Conservation (phyloP, 148 eudicot genomes). For the Fagopyrum esculentum region DNA sequence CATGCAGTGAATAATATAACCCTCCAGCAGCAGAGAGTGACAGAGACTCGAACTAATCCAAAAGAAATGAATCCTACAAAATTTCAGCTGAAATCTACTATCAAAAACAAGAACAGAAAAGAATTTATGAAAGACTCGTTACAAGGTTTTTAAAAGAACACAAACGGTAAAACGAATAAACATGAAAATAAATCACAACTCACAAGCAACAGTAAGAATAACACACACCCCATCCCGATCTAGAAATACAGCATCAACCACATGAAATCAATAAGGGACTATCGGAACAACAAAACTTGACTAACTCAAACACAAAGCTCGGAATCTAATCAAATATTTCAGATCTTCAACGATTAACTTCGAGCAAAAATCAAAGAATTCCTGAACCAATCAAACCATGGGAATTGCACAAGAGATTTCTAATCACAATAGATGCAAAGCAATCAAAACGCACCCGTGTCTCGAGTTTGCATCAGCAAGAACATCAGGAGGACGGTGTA, state of each 20-base stretch:
- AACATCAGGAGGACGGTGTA: conserved; percentile 12
- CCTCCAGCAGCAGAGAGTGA: conserved; percentile 4
- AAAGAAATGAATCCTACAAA: background rate
- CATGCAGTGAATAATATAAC: background rate
- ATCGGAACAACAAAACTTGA: background rate
- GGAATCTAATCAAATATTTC: conserved; percentile 1
- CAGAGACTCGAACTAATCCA: background rate
- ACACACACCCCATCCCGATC: conserved; percentile 4
- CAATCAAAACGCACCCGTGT: conserved; percentile 20
- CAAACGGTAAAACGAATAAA: background rate
- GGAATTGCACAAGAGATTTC: background rate
- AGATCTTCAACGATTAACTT: conserved; percentile 23
- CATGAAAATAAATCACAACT: background rate
- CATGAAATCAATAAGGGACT: background rate
- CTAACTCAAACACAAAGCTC: background rate
- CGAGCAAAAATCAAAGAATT: background rate
- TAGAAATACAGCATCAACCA: background rate
- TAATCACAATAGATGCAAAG: conserved; percentile 7
- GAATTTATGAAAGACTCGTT: background rate
- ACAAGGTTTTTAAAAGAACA: background rate
- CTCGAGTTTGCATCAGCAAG: conserved; percentile 15
- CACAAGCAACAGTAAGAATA: background rate
- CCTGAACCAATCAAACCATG: background rate
- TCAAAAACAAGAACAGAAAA: background rate
- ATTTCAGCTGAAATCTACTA: conserved; percentile 2